Percentiles rank a stretch among this genome's conserved stretches.
phyloP scores from a whole-genome alignment of 352 stramenopile genomes.

The Elongisporangium undulatum region DNA sequence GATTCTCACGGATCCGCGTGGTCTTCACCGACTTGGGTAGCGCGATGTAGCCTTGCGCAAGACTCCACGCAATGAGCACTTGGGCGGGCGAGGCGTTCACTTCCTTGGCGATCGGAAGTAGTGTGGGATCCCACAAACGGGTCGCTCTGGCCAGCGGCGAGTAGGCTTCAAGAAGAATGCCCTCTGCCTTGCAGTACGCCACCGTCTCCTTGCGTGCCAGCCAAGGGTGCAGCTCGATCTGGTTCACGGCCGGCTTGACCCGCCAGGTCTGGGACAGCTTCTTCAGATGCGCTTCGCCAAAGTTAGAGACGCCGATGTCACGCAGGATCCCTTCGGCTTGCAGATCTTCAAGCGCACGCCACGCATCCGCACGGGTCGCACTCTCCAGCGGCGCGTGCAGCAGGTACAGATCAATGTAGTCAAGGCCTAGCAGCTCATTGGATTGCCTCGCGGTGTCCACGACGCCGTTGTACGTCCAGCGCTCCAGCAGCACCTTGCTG shows the following conservation, averaged over 20 bases:
- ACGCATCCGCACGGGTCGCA: conserved; percentile 24
- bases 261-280: conserved; percentile 46
- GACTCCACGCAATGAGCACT: conserved; percentile 40
- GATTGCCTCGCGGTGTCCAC: too few species aligned
- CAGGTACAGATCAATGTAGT: conserved; percentile 73
- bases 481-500: conserved; percentile 51
- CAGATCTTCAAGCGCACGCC: conserved; percentile 34
- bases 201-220: conserved; percentile 43
- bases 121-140: conserved; percentile 29
- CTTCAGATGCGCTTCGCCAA: conserved; percentile 67
- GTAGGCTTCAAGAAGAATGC: conserved; percentile 44
- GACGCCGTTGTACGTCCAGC: conserved; percentile 66
- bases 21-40: conserved; percentile 61
- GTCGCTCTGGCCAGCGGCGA: conserved; percentile 38
- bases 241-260: conserved; percentile 61
- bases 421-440: conserved; percentile 37
- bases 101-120: conserved; percentile 28
- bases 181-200: conserved; percentile 41
- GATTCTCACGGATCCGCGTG: conserved; percentile 51
- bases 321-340: conserved; percentile 43
- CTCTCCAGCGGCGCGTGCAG: conserved; percentile 46
- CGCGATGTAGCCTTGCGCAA: conserved; percentile 37
- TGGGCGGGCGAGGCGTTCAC: conserved; percentile 29
- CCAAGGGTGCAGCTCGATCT: conserved; percentile 74
- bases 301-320: conserved; percentile 86